Percentiles rank a stretch among this genome's conserved stretches.
phyloP scores from a whole-genome alignment of 2,329 filamentous ascomycete species.

The Aplosporella prunicola region DNA sequence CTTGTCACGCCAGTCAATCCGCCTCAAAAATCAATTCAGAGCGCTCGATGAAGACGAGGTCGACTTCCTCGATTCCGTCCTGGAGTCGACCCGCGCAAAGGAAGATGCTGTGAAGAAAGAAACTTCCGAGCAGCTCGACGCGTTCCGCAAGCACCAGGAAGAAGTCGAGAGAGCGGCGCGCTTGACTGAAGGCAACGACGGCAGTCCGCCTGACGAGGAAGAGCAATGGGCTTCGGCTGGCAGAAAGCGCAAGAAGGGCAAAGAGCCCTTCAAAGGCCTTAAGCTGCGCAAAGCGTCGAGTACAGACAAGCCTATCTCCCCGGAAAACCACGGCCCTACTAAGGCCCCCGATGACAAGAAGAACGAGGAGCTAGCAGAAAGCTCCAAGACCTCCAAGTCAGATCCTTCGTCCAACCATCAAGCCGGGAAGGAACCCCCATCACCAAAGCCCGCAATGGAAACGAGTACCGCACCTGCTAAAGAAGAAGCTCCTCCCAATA shows the following conservation, averaged over 20 bases:
- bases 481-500: background rate
- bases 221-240: slow-evolving; percentile 41
- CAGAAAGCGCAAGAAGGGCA: slow-evolving; percentile 44
- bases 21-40: slow-evolving; percentile 67
- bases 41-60: slow-evolving; percentile 70
- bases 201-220: slow-evolving; percentile 24
- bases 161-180: slow-evolving; percentile 44
- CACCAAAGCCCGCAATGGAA: no score
- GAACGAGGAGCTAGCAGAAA: no score
- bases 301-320: no score
- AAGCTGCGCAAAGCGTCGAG: slow-evolving; percentile 35
- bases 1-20: slow-evolving; percentile 34
- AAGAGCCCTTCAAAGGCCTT: slow-evolving; percentile 31
- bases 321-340: no score
- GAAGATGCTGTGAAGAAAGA: slow-evolving; percentile 50
- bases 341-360: no score
- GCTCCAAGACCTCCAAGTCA: no score
- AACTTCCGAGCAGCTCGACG: slow-evolving; percentile 48
- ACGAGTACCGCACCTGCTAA: no score
- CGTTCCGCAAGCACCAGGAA: slow-evolving; percentile 50
- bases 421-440: no score
- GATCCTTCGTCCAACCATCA: no score
- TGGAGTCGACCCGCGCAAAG: slow-evolving; percentile 47
- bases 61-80: slow-evolving; percentile 57
- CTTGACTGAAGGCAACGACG: slow-evolving; percentile 29